Conservation (phyloP, 2,329 filamentous ascomycete genomes). For the Colletotrichum ledebouriae region DNA sequence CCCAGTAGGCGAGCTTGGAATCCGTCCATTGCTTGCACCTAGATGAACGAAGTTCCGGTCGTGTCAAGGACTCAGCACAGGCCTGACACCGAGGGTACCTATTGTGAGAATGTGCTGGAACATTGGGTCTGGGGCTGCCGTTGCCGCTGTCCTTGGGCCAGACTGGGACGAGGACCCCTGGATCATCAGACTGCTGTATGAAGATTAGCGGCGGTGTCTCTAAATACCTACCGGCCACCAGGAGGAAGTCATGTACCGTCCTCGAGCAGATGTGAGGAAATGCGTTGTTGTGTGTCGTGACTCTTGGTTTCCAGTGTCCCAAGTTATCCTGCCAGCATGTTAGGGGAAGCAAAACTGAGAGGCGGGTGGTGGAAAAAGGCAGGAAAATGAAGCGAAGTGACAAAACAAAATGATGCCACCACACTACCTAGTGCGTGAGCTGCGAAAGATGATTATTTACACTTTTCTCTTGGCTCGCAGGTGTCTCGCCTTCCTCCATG, state of each 20-base stretch:
- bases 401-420: no score
- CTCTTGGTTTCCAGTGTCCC: no score
- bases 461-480: no score
- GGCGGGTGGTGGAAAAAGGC: no score
- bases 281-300: no score
- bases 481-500: no score
- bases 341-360: no score
- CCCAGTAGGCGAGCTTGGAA: slow-evolving; percentile 5
- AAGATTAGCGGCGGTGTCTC: slow-evolving; percentile 33
- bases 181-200: slow-evolving; percentile 23
- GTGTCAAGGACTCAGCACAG: not conserved
- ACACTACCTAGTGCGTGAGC: no score
- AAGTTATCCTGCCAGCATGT: no score
- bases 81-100: not conserved
- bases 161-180: slow-evolving; percentile 25
- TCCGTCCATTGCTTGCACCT: not conserved
- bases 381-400: no score
- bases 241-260: not conserved
- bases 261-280: not conserved
- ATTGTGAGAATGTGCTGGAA: slow-evolving; percentile 28
- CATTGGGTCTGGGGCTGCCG: slow-evolving; percentile 1
- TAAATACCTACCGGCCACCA: not conserved
- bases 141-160: not conserved
- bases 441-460: no score
- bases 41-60: not conserved